Evolutionary conservation across 495 filamentous ascomycete genomes (phyloP).

Genomic region (Usnea hakonensis): DNA sequence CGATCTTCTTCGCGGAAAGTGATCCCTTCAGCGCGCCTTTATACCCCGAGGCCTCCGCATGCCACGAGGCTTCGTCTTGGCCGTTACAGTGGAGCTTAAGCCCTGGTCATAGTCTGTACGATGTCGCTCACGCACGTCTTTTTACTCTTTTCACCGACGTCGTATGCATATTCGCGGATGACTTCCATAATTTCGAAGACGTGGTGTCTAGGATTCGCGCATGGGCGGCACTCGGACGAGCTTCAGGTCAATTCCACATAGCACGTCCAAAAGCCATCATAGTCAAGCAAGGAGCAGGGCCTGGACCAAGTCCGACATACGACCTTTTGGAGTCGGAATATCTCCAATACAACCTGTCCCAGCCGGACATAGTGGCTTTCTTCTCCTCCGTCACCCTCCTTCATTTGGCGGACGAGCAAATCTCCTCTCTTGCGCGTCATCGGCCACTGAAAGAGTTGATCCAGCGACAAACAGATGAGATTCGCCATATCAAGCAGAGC

Average conservation of each 20-base stretch:
- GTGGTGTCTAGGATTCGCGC: conserved; percentile 19
- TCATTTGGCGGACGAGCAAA: conserved; percentile 17
- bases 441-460: conserved; percentile 16
- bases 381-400: conserved; percentile 26
- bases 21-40: conserved; percentile 16
- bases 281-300: conserved; percentile 8
- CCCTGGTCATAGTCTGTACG: conserved; percentile 8
- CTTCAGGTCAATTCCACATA: conserved; percentile 15
- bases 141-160: conserved; percentile 28
- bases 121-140: conserved; percentile 26
- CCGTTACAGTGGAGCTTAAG: conserved; percentile 10
- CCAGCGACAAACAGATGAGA: not conserved
- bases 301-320: conserved; percentile 1
- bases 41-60: conserved; percentile 6
- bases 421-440: conserved; percentile 18
- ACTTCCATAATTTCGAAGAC: conserved; percentile 25
- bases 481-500: not conserved
- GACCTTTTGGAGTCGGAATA: conserved; percentile 15
- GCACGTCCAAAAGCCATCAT: conserved; percentile 22
- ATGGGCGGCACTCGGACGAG: conserved; percentile 21
- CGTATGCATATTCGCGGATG: conserved; percentile 30
- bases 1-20: conserved; percentile 25
- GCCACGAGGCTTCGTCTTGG: conserved; percentile 17
- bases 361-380: conserved; percentile 16
- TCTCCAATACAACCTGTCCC: conserved; percentile 16